Conservation (phyloP, 192 early-diverging fungal species). For the Coemansia sp. region DNA sequence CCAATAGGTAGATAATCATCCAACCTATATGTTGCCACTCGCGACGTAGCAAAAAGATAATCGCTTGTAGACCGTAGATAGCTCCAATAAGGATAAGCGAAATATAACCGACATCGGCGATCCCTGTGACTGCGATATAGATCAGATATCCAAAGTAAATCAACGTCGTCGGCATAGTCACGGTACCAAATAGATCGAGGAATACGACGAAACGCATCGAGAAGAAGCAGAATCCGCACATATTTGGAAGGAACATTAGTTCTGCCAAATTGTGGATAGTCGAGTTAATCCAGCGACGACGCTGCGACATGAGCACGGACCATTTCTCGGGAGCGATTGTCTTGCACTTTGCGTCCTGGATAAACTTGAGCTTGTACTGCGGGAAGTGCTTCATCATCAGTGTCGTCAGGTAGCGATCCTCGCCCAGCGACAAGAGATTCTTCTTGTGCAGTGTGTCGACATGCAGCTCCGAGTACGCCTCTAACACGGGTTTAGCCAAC, state of each 20-base stretch:
- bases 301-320: conserved; percentile 89
- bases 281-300: conserved; percentile 99
- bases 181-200: conserved; percentile 87
- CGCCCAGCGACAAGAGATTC: conserved; percentile 94
- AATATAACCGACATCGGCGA: conserved; percentile 75
- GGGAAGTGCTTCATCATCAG: conserved; percentile 99
- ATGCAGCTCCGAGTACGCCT: conserved; percentile 88
- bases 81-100: conserved; percentile 81
- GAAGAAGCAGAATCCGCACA: conserved; percentile 98
- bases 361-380: conserved; percentile 91
- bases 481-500: conserved; percentile 77
- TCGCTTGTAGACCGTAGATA: conserved; percentile 87
- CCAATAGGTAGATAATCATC: conserved; percentile 88
- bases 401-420: conserved; percentile 97
- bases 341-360: conserved; percentile 84
- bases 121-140: conserved; percentile 66
- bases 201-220: conserved; percentile 98
- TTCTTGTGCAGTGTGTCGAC: conserved; percentile 98
- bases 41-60: conserved; percentile 79
- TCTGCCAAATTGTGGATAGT: conserved; percentile 97
- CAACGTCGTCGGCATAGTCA: conserved; percentile 82
- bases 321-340: conserved; percentile 94
- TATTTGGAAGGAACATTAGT: conserved; percentile 79
- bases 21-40: conserved; percentile 83
- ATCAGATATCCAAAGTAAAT: conserved; percentile 84